Percentiles rank a stretch among this genome's conserved stretches.
Conservation (phyloP, 2,329 filamentous ascomycete genomes). For the Aureobasidium sp. region DNA sequence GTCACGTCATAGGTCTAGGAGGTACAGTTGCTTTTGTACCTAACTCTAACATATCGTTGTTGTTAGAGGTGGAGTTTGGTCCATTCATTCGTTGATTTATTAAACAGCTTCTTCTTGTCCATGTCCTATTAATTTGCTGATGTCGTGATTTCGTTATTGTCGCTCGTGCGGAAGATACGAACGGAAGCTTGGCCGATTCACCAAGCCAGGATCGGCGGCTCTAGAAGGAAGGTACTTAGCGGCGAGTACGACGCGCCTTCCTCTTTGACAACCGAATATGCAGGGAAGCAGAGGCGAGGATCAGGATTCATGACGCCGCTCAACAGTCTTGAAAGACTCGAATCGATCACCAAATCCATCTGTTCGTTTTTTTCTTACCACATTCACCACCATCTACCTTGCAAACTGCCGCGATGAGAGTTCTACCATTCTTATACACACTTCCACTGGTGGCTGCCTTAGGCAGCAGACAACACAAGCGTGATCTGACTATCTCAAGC, state of each 20-base stretch:
- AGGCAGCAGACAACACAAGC: slow-evolving; percentile 4
- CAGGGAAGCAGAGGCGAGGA: background rate
- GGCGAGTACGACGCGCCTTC: background rate
- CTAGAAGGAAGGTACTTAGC: no score
- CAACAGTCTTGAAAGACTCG: background rate
- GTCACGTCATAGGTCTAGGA: background rate
- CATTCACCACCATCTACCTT: background rate
- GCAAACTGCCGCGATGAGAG: background rate
- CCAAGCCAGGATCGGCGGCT: no score
- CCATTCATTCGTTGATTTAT: no score
- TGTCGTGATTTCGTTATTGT: no score
- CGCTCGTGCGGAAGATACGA: no score
- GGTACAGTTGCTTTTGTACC: no score
- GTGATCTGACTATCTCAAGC: background rate
- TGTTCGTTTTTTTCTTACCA: background rate
- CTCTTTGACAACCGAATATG: background rate
- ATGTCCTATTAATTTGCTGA: no score
- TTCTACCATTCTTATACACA: slow-evolving; percentile 6
- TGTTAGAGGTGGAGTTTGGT: no score
- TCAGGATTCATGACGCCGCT: background rate
- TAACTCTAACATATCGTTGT: background rate
- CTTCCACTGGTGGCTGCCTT: background rate
- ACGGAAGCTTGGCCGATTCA: background rate
- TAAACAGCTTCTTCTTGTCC: no score
- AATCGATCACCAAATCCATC: background rate